Evolutionary conservation across 164 flowering plant species (phyloP).

Genomic region (Magnolia officinalis): DNA sequence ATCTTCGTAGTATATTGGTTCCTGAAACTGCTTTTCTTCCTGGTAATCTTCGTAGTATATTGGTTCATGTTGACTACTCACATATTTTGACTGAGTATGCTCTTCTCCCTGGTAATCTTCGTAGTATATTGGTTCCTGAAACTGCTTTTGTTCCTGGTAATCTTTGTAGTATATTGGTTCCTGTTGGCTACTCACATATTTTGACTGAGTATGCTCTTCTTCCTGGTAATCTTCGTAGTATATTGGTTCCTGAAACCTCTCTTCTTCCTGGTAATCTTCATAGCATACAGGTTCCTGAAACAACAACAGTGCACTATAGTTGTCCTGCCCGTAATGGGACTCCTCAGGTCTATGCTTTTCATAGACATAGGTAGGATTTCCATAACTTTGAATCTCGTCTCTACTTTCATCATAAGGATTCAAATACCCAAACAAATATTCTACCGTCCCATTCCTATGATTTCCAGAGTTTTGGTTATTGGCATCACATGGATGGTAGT

Average conservation of each 20-base stretch:
- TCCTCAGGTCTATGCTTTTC: conserved; percentile 9
- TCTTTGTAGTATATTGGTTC: conserved; percentile 4
- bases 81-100: conserved; percentile 1
- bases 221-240: conserved; percentile 5
- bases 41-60: conserved; percentile 3
- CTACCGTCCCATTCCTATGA: conserved; percentile 43
- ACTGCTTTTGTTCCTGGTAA: neutral
- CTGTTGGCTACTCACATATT: neutral
- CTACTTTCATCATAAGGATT: conserved; percentile 32
- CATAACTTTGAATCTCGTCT: conserved; percentile 17
- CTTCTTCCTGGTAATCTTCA: conserved; percentile 4
- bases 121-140: neutral
- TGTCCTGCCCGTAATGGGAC: neutral
- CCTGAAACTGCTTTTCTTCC: conserved; percentile 1
- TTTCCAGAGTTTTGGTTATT: conserved; percentile 19
- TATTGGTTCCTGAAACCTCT: neutral
- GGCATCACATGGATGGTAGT: conserved; percentile 7
- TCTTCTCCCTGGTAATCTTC: conserved; percentile 3
- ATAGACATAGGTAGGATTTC: conserved; percentile 12
- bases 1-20: neutral
- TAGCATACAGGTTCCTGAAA: neutral
- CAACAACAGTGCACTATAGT: neutral
- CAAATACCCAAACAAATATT: conserved; percentile 58
- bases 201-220: conserved; percentile 3
- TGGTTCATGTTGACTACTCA: neutral